Percentiles rank a stretch among this genome's conserved stretches.
phyloP scores from a whole-genome alignment of 257 asterid genomes.

The Solanum commersonii region DNA sequence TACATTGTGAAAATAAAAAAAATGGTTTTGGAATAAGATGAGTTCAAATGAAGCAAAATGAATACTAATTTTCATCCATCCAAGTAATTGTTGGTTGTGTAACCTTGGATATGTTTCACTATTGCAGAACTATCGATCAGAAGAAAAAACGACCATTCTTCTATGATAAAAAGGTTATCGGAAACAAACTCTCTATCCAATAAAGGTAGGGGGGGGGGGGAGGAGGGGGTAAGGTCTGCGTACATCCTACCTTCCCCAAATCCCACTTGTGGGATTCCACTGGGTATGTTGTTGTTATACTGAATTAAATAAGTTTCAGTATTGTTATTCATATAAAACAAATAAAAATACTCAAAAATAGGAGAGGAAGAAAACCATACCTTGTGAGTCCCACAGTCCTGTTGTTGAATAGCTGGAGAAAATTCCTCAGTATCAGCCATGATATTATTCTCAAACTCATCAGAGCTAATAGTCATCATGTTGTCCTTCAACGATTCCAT shows the following conservation, averaged over 20 bases:
- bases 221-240: not conserved
- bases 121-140: not conserved
- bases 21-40: not conserved
- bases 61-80: not conserved
- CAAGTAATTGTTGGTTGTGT: not conserved
- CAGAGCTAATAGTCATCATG: not conserved
- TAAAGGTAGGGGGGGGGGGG: not conserved
- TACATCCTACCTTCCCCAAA: not conserved
- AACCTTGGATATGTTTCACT: not conserved
- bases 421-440: not conserved
- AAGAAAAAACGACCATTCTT: no score
- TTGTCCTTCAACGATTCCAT: not conserved
- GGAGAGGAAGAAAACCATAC: not conserved
- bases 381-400: not conserved
- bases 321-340: not conserved
- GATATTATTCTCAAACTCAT: not conserved
- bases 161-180: not conserved
- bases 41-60: not conserved
- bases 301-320: not conserved
- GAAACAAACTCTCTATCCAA: not conserved
- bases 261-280: not conserved
- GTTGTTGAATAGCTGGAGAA: not conserved
- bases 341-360: not conserved
- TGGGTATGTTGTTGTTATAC: not conserved
- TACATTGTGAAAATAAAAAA: not conserved